phyloP scores from a whole-genome alignment of 768 basidiomycete species.

The Amanita exitialis region DNA sequence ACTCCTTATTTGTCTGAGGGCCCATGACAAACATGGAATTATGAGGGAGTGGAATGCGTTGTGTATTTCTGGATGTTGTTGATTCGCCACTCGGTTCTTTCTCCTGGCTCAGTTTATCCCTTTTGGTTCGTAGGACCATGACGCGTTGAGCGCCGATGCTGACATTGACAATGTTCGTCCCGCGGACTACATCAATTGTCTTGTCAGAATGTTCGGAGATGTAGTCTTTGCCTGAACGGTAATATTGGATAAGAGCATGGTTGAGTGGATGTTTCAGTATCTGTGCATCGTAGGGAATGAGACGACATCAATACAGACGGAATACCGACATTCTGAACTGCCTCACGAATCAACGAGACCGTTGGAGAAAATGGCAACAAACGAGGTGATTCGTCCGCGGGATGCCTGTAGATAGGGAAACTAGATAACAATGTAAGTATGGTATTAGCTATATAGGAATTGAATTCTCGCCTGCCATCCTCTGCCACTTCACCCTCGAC shows the following conservation, averaged over 20 bases:
- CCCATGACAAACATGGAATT: conserved; percentile 82
- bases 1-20: conserved; percentile 57
- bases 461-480: conserved; percentile 27
- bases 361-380: conserved; percentile 60
- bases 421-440: conserved; percentile 21
- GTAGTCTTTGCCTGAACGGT: conserved; percentile 70
- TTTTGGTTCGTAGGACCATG: conserved; percentile 69
- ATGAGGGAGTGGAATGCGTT: conserved; percentile 66
- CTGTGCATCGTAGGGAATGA: conserved; percentile 9
- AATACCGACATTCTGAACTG: conserved; percentile 40
- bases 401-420: conserved; percentile 75
- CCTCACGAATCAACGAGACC: conserved; percentile 51
- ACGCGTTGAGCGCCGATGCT: conserved; percentile 69
- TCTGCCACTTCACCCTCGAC: conserved; percentile 24
- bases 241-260: conserved; percentile 76
- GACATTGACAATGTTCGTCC: conserved; percentile 72
- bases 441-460: neutral
- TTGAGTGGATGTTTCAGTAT: conserved; percentile 56
- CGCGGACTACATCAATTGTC: conserved; percentile 70
- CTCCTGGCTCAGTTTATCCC: conserved; percentile 23
- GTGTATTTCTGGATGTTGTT: conserved; percentile 18
- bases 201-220: conserved; percentile 87
- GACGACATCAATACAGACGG: neutral
- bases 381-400: conserved; percentile 68
- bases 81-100: conserved; percentile 12